Evolutionary conservation across 2,329 filamentous ascomycete species (phyloP).

Genomic region (Botrytis aclada): DNA sequence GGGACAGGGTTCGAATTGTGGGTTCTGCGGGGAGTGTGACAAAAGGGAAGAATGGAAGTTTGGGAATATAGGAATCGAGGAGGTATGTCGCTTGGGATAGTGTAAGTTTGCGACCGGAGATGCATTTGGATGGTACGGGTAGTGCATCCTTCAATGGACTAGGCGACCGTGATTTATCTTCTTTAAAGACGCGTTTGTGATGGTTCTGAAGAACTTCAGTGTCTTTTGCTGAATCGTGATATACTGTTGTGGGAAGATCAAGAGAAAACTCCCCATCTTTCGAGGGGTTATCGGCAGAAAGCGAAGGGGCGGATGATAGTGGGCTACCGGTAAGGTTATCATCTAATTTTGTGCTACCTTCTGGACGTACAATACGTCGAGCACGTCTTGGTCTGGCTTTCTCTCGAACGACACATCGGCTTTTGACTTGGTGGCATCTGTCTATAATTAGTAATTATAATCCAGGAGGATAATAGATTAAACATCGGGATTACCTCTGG

Average conservation of each 20-base stretch:
- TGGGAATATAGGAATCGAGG: conserved; percentile 25
- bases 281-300: background rate
- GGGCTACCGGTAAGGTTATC: background rate
- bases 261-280: conserved; percentile 29
- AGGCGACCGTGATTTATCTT: background rate
- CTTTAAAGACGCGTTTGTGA: conserved; percentile 30
- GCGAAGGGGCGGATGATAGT: background rate
- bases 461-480: background rate
- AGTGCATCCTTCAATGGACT: background rate
- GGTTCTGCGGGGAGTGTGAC: conserved; percentile 28
- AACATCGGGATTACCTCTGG: conserved; percentile 19
- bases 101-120: conserved; percentile 29
- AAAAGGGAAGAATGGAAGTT: conserved; percentile 32
- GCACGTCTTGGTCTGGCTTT: conserved; percentile 35
- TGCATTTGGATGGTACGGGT: conserved; percentile 1
- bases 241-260: conserved; percentile 27
- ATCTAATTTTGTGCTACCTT: background rate
- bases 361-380: conserved; percentile 20
- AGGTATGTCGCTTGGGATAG: conserved; percentile 30
- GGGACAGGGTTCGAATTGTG: conserved; percentile 31
- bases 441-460: background rate
- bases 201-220: conserved; percentile 27
- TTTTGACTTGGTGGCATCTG: conserved; percentile 31
- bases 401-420: conserved; percentile 30
- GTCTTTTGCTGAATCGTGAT: conserved; percentile 27